These are phyloP conservation scores for Mycena indigotica DNA, from an alignment of 768 basidiomycete species.

Conservation along the genomic window DNA sequence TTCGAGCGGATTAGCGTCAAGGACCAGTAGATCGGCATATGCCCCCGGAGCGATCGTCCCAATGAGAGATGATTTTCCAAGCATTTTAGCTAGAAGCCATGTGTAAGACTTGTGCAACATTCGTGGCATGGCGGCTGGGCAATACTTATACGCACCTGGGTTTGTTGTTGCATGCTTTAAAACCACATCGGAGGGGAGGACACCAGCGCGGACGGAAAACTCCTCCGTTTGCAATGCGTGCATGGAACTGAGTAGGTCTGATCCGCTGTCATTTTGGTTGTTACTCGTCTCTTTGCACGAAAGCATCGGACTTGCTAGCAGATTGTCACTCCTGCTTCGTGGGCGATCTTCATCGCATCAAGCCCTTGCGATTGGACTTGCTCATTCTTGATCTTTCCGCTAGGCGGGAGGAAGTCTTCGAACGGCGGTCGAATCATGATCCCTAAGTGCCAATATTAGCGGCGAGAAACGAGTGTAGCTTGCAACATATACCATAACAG, in stretches of 20 bases:
- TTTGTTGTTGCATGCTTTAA: slow-evolving; percentile 47
- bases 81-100: slow-evolving; percentile 32
- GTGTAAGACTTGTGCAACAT: no score
- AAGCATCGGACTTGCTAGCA: slow-evolving; percentile 35
- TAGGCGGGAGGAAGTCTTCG: slow-evolving; percentile 40
- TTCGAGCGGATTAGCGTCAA: slow-evolving; percentile 43
- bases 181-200: slow-evolving; percentile 35
- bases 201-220: slow-evolving; percentile 42
- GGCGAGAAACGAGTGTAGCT: no score
- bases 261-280: slow-evolving; percentile 14
- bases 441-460: no score
- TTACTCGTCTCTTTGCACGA: background rate
- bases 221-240: slow-evolving; percentile 47
- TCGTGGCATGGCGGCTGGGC: no score
- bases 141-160: slow-evolving; percentile 28
- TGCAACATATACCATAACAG: slow-evolving; percentile 43
- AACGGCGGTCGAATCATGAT: slow-evolving; percentile 46
- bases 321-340: slow-evolving; percentile 42
- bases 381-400: slow-evolving; percentile 41
- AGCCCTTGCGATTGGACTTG: slow-evolving; percentile 45
- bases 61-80: slow-evolving; percentile 35
- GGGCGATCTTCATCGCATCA: slow-evolving; percentile 42
- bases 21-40: slow-evolving; percentile 43
- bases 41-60: slow-evolving; percentile 38
- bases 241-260: slow-evolving; percentile 41